Conservation (phyloP, 1,284 basidiomycete genomes). For the Clitocybe nebularis region DNA sequence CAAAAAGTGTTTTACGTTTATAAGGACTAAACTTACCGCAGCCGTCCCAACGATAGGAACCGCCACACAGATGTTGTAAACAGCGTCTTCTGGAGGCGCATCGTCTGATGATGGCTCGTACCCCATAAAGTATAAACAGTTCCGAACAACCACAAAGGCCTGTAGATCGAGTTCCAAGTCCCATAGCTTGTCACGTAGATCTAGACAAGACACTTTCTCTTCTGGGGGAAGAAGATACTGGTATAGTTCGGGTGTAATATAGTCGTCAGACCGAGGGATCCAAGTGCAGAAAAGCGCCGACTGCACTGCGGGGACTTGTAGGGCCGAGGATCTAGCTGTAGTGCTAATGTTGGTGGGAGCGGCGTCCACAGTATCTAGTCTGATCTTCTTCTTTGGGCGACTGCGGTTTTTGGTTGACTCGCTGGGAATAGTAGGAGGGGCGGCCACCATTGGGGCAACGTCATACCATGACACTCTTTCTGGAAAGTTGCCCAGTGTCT, state of each 20-base stretch:
- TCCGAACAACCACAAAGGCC: slow-evolving; percentile 13
- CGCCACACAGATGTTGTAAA: slow-evolving; percentile 5
- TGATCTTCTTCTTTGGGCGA: background rate
- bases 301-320: background rate
- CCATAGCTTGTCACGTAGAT: slow-evolving; percentile 12
- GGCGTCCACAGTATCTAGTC: no score
- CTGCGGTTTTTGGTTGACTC: background rate
- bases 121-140: slow-evolving; percentile 14
- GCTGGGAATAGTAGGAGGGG: background rate
- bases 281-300: slow-evolving; percentile 5
- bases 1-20: no score
- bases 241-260: slow-evolving; percentile 15
- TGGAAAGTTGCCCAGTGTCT: slow-evolving; percentile 3
- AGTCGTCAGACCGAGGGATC: background rate
- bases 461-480: slow-evolving; percentile 5
- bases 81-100: background rate
- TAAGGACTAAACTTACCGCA: background rate
- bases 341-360: background rate
- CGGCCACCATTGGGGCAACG: background rate
- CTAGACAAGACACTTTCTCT: slow-evolving; percentile 15
- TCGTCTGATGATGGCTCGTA: background rate
- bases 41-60: background rate
- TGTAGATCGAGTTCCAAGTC: slow-evolving; percentile 16
- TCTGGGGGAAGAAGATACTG: slow-evolving; percentile 17
- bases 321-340: background rate